These are phyloP conservation scores for Hemisphaericaspora subhashii DNA, from an alignment of 1,139 yeast genomes.

Conservation along the genomic window DNA sequence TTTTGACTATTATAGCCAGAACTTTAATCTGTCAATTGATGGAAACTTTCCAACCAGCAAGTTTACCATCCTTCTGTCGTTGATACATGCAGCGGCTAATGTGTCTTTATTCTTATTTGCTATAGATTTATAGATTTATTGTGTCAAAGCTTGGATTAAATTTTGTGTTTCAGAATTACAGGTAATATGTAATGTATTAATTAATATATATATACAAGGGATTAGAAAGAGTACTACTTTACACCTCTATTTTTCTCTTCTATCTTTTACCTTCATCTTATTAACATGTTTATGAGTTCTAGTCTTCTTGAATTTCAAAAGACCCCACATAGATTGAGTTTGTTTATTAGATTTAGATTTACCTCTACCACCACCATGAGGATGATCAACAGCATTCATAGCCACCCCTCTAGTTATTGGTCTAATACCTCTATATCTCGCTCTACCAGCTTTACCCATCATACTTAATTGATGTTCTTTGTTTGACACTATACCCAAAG, in stretches of 20 bases:
- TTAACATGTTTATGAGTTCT: conserved; percentile 86
- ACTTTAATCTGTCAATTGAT: conserved; percentile 19
- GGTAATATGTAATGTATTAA: neutral
- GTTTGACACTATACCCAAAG: conserved; percentile 93
- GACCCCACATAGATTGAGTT: conserved; percentile 97
- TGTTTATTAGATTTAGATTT: conserved; percentile 94
- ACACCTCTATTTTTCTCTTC: conserved; percentile 50
- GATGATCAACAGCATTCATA: conserved; percentile 96
- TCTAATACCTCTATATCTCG: conserved; percentile 88
- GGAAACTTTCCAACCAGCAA: conserved; percentile 6
- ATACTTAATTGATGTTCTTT: conserved; percentile 87
- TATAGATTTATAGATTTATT: neutral
- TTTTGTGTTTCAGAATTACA: neutral
- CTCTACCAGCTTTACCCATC: conserved; percentile 97
- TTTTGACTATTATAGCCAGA: conserved; percentile 11
- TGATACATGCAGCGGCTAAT: neutral
- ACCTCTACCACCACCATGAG: conserved; percentile 99
- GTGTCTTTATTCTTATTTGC: neutral
- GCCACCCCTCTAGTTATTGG: conserved; percentile 98
- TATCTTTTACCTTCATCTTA: conserved; percentile 80
- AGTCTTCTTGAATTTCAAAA: conserved; percentile 91
- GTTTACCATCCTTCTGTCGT: conserved; percentile 13
- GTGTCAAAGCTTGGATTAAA: no score
- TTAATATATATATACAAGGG: conserved; percentile 5
- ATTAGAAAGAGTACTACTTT: neutral